These are phyloP conservation scores for Nannizzia gypsea DNA, from an alignment of 2,329 filamentous ascomycete species.

Conservation along the genomic window DNA sequence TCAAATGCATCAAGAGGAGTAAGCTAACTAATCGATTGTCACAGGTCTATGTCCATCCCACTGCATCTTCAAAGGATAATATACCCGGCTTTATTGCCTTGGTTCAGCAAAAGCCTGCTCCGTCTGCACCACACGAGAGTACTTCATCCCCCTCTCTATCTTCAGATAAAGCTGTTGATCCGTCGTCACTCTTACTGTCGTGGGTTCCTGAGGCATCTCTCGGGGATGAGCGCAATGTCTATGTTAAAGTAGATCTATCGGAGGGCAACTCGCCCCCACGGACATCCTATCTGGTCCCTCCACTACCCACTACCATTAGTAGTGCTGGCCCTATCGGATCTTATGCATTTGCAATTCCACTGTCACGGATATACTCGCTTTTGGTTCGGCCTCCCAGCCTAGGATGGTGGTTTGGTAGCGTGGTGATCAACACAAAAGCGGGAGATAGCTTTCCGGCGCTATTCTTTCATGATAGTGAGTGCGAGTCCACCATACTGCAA, in stretches of 20 bases:
- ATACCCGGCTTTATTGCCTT: slow-evolving; percentile 88
- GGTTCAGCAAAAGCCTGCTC: slow-evolving; percentile 62
- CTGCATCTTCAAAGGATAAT: slow-evolving; percentile 87
- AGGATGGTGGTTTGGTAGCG: slow-evolving; percentile 96
- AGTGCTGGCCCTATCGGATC: slow-evolving; percentile 60
- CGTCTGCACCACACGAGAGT: slow-evolving; percentile 22
- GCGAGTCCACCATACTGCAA: slow-evolving; percentile 86
- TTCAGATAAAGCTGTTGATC: slow-evolving; percentile 29
- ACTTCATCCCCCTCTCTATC: slow-evolving; percentile 33
- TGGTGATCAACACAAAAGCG: slow-evolving; percentile 81
- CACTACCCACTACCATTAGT: slow-evolving; percentile 72
- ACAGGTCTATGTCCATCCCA: slow-evolving; percentile 90
- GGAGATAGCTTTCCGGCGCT: slow-evolving; percentile 91
- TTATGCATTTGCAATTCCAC: slow-evolving; percentile 83
- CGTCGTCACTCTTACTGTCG: slow-evolving; percentile 70
- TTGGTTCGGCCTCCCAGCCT: slow-evolving; percentile 82
- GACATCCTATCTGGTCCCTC: slow-evolving; percentile 82
- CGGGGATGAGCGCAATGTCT: slow-evolving; percentile 73
- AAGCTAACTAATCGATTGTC: neutral
- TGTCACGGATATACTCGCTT: slow-evolving; percentile 82
- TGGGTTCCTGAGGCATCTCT: slow-evolving; percentile 88
- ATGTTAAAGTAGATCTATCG: slow-evolving; percentile 91
- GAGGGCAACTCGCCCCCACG: slow-evolving; percentile 69
- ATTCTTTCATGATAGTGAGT: slow-evolving; percentile 97
- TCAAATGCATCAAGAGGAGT: neutral